A percentile compares a stretch with the other conserved stretches of the same genome.
These are phyloP conservation scores for Geranomyces michiganensis DNA, from an alignment of 192 early-diverging fungal species.

Conservation along the genomic window DNA sequence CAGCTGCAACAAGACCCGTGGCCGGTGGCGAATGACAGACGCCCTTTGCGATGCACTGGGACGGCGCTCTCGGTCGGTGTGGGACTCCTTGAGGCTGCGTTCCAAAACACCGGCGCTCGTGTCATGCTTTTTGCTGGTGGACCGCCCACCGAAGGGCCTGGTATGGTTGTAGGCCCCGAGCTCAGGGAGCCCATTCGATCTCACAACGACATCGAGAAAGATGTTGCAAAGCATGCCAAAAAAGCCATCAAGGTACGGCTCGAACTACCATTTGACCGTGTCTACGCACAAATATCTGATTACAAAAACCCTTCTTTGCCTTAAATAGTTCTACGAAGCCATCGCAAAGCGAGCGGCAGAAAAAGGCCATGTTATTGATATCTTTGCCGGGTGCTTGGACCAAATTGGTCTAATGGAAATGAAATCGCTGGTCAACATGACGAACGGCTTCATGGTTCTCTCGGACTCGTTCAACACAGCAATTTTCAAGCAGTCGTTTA, in stretches of 20 bases:
- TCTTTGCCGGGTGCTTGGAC: slow-evolving; percentile 97
- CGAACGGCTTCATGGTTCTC: slow-evolving; percentile 92
- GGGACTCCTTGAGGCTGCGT: slow-evolving; percentile 86
- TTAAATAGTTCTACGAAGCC: slow-evolving; percentile 81
- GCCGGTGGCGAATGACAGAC: slow-evolving; percentile 88
- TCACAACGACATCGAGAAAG: slow-evolving; percentile 98
- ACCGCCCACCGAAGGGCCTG: slow-evolving; percentile 92
- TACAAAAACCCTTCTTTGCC: background rate
- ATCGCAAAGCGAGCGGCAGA: slow-evolving; percentile 84
- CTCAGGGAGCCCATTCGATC: slow-evolving; percentile 93
- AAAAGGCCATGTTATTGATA: slow-evolving; percentile 90
- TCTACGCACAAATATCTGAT: background rate
- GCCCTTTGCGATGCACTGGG: slow-evolving; percentile 91
- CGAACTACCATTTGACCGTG: background rate
- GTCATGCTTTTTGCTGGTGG: slow-evolving; percentile 95
- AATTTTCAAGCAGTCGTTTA: slow-evolving; percentile 98
- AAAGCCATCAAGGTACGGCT: slow-evolving; percentile 79
- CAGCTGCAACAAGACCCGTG: slow-evolving; percentile 98
- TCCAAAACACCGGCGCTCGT: slow-evolving; percentile 87
- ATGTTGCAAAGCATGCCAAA: slow-evolving; percentile 87
- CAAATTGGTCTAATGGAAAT: slow-evolving; percentile 97
- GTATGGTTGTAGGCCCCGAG: slow-evolving; percentile 90
- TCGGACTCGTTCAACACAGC: slow-evolving; percentile 93
- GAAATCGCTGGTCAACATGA: slow-evolving; percentile 85
- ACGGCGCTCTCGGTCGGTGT: slow-evolving; percentile 92